Evolutionary conservation across 208 protist species (phyloP).

Genomic region (Trypanosoma avium): DNA sequence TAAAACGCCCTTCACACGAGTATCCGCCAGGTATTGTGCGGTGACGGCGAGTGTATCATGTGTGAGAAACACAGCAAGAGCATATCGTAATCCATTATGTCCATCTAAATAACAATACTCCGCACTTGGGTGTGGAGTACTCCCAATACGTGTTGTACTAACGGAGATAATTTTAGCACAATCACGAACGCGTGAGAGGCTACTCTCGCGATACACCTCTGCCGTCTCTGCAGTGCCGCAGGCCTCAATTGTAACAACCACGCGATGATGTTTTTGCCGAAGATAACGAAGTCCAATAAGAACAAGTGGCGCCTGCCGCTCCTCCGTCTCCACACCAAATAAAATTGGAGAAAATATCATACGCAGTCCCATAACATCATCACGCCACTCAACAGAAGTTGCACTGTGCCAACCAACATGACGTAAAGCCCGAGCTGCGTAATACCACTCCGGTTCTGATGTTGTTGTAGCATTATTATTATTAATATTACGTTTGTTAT

Average conservation of each 20-base stretch:
- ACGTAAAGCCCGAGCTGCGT: conserved; percentile 49
- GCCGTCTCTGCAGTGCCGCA: conserved; percentile 35
- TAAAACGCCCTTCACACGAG: conserved; percentile 58
- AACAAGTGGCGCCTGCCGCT: conserved; percentile 81
- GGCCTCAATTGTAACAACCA: conserved; percentile 74
- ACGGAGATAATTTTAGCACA: conserved; percentile 54
- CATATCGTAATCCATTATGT: conserved; percentile 44
- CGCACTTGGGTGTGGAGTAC: conserved; percentile 46
- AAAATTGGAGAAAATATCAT: conserved; percentile 73
- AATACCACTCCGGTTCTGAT: conserved; percentile 43
- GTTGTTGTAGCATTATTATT: background rate
- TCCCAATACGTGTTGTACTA: conserved; percentile 62
- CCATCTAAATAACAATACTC: conserved; percentile 86
- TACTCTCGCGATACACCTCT: conserved; percentile 63
- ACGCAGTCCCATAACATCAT: conserved; percentile 64
- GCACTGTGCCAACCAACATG: conserved; percentile 69
- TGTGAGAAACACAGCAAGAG: conserved; percentile 73
- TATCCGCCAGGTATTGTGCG: conserved; percentile 72
- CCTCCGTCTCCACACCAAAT: conserved; percentile 69
- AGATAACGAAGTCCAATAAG: conserved; percentile 67
- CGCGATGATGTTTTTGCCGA: conserved; percentile 56
- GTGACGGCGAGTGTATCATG: conserved; percentile 67
- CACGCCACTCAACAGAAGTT: conserved; percentile 75
- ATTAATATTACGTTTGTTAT: background rate
- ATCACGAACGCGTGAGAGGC: conserved; percentile 56